Base-by-base conservation (phyloP, 1,284 basidiomycete species). In the Tremellales sp. region DNA sequence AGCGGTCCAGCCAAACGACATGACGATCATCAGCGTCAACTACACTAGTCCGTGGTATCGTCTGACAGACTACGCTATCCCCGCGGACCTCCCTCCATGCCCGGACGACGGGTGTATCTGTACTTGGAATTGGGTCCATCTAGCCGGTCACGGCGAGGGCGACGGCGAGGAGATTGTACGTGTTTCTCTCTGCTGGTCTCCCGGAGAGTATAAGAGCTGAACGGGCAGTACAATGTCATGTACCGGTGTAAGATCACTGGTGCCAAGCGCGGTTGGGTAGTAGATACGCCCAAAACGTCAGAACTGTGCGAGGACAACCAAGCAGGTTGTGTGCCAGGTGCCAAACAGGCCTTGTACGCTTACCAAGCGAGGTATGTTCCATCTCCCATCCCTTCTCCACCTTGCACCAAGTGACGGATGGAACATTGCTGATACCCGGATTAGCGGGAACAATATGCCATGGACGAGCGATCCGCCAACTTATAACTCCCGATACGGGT, bases 121-220 rank as follows among this genome's bases (percentile, higher is more conserved):
- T 67, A 79, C 82, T 4, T 88, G 81, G 76, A 82, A 82, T 65
- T 89, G 86, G 86, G 80, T 84, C 23, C 84, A 85, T 43, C 31
- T 39, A 13, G 36, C 12, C 13, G 26, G 36, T 26, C 40, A 40
- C 52, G 22, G 53, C 45, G 53, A 50, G 52, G 58, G 57, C 37
- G 42, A 57, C 29, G 43, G 33, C 42, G 43, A 47, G 44, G 44
- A 54, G 44, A 54, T 54, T 26, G 51, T 46, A 26, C 13, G 45
- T 45, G 26, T 6, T 19, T 40, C 39, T 21, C 36, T n/a, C 11
- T 8, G 8, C 36, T n/a, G 10, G n/a, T 33, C 29, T 40, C 3
- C 29, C 8, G 15, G 29, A 15, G 29, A 8, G 29, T 8, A 15
- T 8, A 31, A 15, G 3, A 29, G 21, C 42, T 40, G 19, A 40